phyloP scores from a whole-genome alignment of 805 yeast species.

The Metschnikowia henanensis region DNA sequence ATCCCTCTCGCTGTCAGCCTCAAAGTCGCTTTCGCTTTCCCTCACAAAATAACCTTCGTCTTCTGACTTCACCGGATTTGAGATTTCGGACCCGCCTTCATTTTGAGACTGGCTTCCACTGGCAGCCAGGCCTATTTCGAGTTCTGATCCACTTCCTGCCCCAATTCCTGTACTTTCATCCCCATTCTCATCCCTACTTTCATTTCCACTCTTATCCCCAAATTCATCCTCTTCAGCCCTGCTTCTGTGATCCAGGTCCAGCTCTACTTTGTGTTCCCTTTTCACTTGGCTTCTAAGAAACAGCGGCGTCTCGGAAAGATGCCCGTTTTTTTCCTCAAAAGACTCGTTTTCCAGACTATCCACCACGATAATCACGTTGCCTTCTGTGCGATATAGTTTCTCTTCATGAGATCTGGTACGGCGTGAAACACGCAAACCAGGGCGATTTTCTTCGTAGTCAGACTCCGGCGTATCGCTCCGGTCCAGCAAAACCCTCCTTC shows the following conservation, averaged over 20 bases:
- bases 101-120: background rate
- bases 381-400: background rate
- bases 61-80: too few species aligned
- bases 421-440: background rate
- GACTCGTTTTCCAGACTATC: conserved; percentile 4
- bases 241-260: too few species aligned
- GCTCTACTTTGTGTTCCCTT: background rate
- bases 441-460: background rate
- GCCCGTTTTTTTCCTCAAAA: background rate
- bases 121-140: too few species aligned
- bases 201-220: too few species aligned
- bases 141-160: too few species aligned
- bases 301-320: background rate
- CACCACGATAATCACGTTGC: background rate
- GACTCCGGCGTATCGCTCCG: background rate
- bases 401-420: background rate
- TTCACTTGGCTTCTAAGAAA: background rate
- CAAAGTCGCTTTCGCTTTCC: background rate
- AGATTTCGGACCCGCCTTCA: too few species aligned
- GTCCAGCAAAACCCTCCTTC: background rate
- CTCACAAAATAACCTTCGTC: background rate
- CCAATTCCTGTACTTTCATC: too few species aligned
- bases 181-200: too few species aligned
- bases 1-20: background rate
- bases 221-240: too few species aligned